These are phyloP conservation scores for Geranium incanum DNA, from an alignment of 441 rosid genomes.

Conservation along the genomic window DNA sequence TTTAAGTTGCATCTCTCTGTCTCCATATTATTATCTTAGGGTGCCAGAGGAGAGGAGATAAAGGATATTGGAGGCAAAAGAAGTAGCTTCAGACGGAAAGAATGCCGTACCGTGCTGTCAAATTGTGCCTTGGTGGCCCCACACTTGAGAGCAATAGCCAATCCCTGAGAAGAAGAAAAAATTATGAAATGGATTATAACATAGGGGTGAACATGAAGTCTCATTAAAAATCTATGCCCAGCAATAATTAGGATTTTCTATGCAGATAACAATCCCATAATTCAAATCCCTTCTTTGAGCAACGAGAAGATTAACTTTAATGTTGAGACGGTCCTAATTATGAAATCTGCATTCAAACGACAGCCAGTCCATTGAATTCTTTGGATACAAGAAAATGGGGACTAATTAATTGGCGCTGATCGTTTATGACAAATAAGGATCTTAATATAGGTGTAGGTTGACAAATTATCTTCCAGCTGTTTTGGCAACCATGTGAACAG, in stretches of 20 bases:
- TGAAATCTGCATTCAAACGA: neutral
- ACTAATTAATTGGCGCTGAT: neutral
- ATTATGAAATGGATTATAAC: neutral
- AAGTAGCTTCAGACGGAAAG: constrained; percentile 6
- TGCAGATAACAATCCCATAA: neutral
- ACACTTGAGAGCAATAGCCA: constrained; percentile 87
- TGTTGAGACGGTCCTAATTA: neutral
- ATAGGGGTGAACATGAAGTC: too few species aligned
- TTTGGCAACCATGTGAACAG: neutral
- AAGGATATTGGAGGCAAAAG: neutral
- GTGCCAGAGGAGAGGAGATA: neutral
- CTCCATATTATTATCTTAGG: neutral
- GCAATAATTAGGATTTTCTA: neutral
- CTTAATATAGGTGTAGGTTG: neutral
- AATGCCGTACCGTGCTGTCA: constrained; percentile 74
- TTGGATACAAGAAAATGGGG: neutral
- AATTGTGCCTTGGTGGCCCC: constrained; percentile 98
- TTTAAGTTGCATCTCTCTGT: neutral
- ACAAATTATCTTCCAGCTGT: neutral
- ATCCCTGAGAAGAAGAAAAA: constrained; percentile 48
- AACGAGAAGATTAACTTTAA: neutral
- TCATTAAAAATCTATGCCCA: neutral
- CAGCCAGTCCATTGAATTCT: neutral
- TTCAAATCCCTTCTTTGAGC: neutral
- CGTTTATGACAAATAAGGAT: neutral